These are phyloP conservation scores for Macrotyloma uniflorum DNA, from an alignment of 306 rosid genomes.

Conservation along the genomic window DNA sequence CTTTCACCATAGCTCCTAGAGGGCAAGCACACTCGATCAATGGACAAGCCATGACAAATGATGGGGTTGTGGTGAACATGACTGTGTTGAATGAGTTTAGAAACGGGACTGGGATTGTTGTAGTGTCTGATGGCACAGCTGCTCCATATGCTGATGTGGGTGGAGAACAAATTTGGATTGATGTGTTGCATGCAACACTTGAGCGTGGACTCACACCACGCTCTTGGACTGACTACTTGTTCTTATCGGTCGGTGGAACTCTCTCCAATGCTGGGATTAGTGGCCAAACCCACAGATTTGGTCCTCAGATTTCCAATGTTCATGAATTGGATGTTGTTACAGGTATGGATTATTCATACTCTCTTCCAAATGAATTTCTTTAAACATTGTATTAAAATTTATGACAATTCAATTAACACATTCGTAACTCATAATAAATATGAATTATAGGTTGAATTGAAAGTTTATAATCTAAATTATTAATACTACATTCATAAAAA, in stretches of 20 bases:
- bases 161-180: slow-evolving; percentile 79
- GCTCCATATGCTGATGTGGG: slow-evolving; percentile 71
- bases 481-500: background rate
- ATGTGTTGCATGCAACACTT: slow-evolving; percentile 62
- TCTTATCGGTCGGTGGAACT: slow-evolving; percentile 79
- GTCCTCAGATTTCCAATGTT: slow-evolving; percentile 87
- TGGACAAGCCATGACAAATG: slow-evolving; percentile 70
- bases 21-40: slow-evolving; percentile 82
- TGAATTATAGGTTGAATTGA: background rate
- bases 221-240: slow-evolving; percentile 86
- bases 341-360: slow-evolving; percentile 41
- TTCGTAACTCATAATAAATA: background rate
- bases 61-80: slow-evolving; percentile 88
- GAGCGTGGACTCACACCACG: slow-evolving; percentile 60
- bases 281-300: slow-evolving; percentile 76
- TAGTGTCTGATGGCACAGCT: slow-evolving; percentile 25
- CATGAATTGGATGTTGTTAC: slow-evolving; percentile 75
- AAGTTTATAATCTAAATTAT: background rate
- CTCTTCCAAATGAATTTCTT: background rate
- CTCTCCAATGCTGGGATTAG: slow-evolving; percentile 91
- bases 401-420: background rate
- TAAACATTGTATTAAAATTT: background rate
- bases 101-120: slow-evolving; percentile 44
- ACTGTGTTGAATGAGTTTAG: slow-evolving; percentile 31
- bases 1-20: slow-evolving; percentile 62